These are phyloP conservation scores for Dipteronia sinensis DNA, from an alignment of 345 rosid species.

Conservation along the genomic window DNA sequence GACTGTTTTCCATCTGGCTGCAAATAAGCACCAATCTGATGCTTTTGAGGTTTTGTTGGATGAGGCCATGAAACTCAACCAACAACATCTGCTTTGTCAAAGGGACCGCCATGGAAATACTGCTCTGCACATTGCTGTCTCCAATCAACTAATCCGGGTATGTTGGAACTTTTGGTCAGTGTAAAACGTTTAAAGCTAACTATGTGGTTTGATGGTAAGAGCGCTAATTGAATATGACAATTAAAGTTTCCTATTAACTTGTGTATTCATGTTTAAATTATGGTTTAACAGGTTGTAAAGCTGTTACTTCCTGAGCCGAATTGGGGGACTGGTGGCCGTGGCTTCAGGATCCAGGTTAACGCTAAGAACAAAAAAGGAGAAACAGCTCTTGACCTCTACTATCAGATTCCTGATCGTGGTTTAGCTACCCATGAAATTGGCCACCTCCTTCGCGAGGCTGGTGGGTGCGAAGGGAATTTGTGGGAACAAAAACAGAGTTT, in stretches of 20 bases:
- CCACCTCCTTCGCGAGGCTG: slow-evolving; percentile 11
- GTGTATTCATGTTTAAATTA: too few relatives aligned
- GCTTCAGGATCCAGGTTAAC: background rate
- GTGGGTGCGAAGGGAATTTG: background rate
- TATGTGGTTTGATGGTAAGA: too few relatives aligned
- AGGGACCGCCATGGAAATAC: slow-evolving; percentile 15
- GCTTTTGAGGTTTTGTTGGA: slow-evolving; percentile 12
- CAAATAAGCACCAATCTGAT: background rate
- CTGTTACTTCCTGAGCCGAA: background rate
- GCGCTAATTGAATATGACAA: too few relatives aligned
- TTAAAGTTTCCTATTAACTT: too few relatives aligned
- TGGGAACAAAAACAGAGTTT: background rate
- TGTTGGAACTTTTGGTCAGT: too few relatives aligned
- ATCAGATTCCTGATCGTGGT: background rate
- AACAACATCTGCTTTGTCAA: background rate
- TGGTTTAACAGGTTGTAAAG: background rate
- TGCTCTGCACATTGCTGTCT: slow-evolving; percentile 5
- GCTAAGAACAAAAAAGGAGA: background rate
- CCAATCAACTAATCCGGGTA: background rate
- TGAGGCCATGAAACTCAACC: background rate
- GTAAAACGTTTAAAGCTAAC: too few relatives aligned
- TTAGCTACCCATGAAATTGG: background rate
- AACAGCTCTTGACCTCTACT: slow-evolving; percentile 17
- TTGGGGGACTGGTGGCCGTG: background rate
- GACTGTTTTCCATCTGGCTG: slow-evolving; percentile 20